Evolutionary conservation across 2,329 filamentous ascomycete genomes (phyloP), one percentile per base, ranked within the genome.

Genomic region (Phialocephala subalpina): DNA sequence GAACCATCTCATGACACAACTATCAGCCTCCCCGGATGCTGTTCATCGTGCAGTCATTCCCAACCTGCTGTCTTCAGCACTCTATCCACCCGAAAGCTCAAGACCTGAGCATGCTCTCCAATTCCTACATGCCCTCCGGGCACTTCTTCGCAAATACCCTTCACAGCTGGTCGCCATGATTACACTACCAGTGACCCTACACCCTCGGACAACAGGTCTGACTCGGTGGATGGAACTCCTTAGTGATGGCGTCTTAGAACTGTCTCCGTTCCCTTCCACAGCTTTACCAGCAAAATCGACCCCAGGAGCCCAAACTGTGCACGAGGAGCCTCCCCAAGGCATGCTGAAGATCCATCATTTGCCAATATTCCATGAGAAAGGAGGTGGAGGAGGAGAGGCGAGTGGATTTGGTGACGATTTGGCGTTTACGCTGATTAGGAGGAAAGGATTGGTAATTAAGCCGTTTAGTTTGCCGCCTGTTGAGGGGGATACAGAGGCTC

Each of bases 391-490:
- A 11, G 85, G 87, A 1, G 88, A 88, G 66, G 83, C 86, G 45
- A 87, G 87, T 65, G 89, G 88, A 68, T 85, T 90, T 62, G 89
- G 92, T 27, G 92, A 97, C 74, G 94, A 97, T 78, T 86, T 97
- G 79, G 94, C 94, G 4, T 99, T 99, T 78, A 94, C 90, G 67
- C 80, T 99, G 60, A 97, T 93, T 77, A 85, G 93, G 73, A 86
- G 87, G 2, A 90, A 87, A 73, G 94, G 93, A 60, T 88, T 99
- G 71, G 86, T 93, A 45, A 93, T 99, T 69, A 92, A 90, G 73
- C 93, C 94, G 0, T 97, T 94, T 78, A 96, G 92, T 76, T 82
- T 99, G 52, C 96, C 96, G 29, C 96, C 96, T 0, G 83, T 95
- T 47, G 92, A 94, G 62, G 93, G 91, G 1, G 93, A 94, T 70